A percentile compares a stretch with the other conserved stretches of the same genome.
Conservation (phyloP, 1,139 yeast genomes). For the Candida sanyaensis region DNA sequence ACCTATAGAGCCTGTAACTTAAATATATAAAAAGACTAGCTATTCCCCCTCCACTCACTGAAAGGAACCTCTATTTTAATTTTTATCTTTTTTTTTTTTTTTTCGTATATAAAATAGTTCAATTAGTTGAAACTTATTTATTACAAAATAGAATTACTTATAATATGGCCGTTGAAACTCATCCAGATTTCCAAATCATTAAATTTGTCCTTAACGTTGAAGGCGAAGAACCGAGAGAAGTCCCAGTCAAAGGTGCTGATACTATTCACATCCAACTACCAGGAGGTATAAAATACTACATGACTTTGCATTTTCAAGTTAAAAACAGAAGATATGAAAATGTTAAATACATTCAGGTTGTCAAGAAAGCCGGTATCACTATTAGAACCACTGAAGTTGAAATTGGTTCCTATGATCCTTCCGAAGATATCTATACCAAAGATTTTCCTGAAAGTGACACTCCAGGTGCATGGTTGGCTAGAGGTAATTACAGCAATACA, state of each 20-base stretch:
- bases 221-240: conserved; percentile 28
- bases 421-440: conserved; percentile 28
- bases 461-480: conserved; percentile 43
- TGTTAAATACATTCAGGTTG: conserved; percentile 38
- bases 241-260: conserved; percentile 33
- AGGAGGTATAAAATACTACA: conserved; percentile 38
- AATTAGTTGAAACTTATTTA: background rate
- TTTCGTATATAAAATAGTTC: background rate
- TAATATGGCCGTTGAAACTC: conserved; percentile 10
- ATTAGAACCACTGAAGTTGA: conserved; percentile 33
- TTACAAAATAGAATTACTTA: background rate
- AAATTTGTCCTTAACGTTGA: conserved; percentile 34
- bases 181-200: conserved; percentile 36
- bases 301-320: conserved; percentile 38
- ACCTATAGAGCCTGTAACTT: background rate
- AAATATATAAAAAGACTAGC: no score
- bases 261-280: conserved; percentile 35
- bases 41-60: no score
- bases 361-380: conserved; percentile 41
- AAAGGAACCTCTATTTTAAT: background rate
- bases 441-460: conserved; percentile 39
- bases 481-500: conserved; percentile 37
- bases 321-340: conserved; percentile 31
- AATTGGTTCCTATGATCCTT: conserved; percentile 35
- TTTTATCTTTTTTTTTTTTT: no score